These are phyloP conservation scores for Aspergillus floridensis DNA, from an alignment of 2,329 filamentous ascomycete genomes.

Conservation along the genomic window DNA sequence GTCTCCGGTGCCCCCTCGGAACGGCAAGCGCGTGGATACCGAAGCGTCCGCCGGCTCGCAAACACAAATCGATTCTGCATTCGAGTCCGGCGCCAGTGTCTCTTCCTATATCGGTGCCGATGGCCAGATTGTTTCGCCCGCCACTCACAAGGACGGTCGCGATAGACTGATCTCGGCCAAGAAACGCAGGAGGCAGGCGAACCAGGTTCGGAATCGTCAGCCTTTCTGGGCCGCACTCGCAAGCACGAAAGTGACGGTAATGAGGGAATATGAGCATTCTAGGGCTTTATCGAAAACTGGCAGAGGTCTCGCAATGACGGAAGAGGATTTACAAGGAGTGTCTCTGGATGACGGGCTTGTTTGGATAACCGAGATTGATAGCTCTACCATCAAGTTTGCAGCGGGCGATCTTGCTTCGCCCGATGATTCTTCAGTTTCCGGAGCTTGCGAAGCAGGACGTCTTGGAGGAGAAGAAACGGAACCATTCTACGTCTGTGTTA, in stretches of 20 bases:
- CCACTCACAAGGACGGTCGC: slow-evolving; percentile 53
- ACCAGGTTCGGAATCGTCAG: slow-evolving; percentile 84
- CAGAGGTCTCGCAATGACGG: slow-evolving; percentile 40
- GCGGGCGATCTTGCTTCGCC: slow-evolving; percentile 40
- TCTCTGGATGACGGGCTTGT: slow-evolving; percentile 44
- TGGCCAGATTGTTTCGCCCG: slow-evolving; percentile 51
- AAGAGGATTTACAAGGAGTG: slow-evolving; percentile 43
- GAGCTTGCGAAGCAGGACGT: slow-evolving; percentile 28
- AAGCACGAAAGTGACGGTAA: slow-evolving; percentile 93
- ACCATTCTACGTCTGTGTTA: slow-evolving; percentile 64
- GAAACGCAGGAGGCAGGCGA: slow-evolving; percentile 86
- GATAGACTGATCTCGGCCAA: slow-evolving; percentile 64
- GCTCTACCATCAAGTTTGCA: slow-evolving; percentile 48
- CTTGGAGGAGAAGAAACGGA: slow-evolving; percentile 42
- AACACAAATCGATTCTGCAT: slow-evolving; percentile 41
- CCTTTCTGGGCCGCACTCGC: slow-evolving; percentile 92
- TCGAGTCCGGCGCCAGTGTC: slow-evolving; percentile 44
- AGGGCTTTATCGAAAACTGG: slow-evolving; percentile 44
- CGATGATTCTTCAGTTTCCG: slow-evolving; percentile 33
- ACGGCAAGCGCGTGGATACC: slow-evolving; percentile 45
- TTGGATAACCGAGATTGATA: slow-evolving; percentile 48
- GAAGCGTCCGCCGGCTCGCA: slow-evolving; percentile 47
- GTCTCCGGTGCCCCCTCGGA: slow-evolving; percentile 39
- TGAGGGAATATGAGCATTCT: slow-evolving; percentile 86
- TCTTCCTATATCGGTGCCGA: slow-evolving; percentile 42